Conservation (phyloP, 129 eudicot species). For the Gnaphalium uliginosum region DNA sequence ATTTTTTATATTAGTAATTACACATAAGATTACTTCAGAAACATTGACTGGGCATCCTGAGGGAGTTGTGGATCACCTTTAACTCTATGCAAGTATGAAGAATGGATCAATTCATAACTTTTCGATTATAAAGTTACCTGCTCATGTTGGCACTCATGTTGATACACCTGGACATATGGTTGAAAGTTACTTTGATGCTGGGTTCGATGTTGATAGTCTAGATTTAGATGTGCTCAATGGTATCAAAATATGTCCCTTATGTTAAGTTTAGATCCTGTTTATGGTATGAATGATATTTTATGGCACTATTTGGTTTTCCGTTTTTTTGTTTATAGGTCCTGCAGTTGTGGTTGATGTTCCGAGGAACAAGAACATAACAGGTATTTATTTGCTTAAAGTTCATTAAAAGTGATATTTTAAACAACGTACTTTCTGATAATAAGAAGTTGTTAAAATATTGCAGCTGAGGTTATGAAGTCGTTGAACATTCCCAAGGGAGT, state of each 20-base stretch:
- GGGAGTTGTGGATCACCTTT: slow-evolving; percentile 49
- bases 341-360: slow-evolving; percentile 64
- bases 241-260: background rate
- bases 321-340: slow-evolving; percentile 42
- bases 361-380: slow-evolving; percentile 59
- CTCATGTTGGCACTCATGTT: slow-evolving; percentile 78
- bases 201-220: slow-evolving; percentile 69
- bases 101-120: slow-evolving; percentile 63
- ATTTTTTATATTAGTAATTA: slow-evolving; percentile 72
- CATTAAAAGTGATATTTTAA: background rate
- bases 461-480: slow-evolving; percentile 61
- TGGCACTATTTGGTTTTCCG: background rate
- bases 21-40: slow-evolving; percentile 52
- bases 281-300: background rate
- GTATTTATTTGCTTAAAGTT: slow-evolving; percentile 26
- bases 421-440: background rate
- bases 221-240: slow-evolving; percentile 64
- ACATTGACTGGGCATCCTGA: slow-evolving; percentile 46
- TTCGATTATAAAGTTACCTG: slow-evolving; percentile 54
- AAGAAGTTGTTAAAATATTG: background rate
- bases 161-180: slow-evolving; percentile 80
- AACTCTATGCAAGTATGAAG: slow-evolving; percentile 53
- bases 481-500: slow-evolving; percentile 61
- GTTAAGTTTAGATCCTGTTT: background rate
- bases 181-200: slow-evolving; percentile 60